These are phyloP conservation scores for Candida caryicola DNA, from an alignment of 805 yeast species.

Conservation along the genomic window DNA sequence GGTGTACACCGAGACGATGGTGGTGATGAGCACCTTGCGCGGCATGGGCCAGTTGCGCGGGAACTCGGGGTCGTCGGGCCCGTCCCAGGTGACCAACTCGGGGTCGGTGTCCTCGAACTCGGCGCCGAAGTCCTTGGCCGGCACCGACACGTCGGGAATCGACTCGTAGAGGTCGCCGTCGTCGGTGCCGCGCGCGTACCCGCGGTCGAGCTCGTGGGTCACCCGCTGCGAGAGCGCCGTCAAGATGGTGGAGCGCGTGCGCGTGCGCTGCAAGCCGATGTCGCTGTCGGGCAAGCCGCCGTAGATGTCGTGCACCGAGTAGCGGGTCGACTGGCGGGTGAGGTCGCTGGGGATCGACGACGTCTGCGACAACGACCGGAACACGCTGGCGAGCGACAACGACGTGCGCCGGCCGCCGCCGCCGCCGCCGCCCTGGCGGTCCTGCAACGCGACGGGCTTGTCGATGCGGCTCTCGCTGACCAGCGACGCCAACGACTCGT, in stretches of 20 bases:
- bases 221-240: slow-evolving; percentile 7
- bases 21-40: slow-evolving; percentile 21
- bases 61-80: slow-evolving; percentile 28
- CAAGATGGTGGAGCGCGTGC: slow-evolving; percentile 27
- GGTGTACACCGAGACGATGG: slow-evolving; percentile 34
- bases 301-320: slow-evolving; percentile 26
- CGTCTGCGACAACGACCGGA: neutral
- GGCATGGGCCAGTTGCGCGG: slow-evolving; percentile 34
- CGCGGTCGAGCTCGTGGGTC: neutral
- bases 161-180: slow-evolving; percentile 12
- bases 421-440: neutral
- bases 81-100: slow-evolving; percentile 36
- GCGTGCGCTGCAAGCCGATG: slow-evolving; percentile 25
- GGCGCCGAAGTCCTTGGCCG: slow-evolving; percentile 28
- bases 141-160: slow-evolving; percentile 21
- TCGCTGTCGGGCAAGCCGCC: slow-evolving; percentile 26
- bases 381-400: neutral
- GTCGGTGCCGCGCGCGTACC: slow-evolving; percentile 11
- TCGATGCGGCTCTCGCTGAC: neutral
- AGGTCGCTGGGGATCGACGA: slow-evolving; percentile 1
- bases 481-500: neutral
- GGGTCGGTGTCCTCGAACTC: slow-evolving; percentile 35
- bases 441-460: slow-evolving; percentile 1
- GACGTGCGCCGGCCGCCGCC: neutral
- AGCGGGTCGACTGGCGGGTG: slow-evolving; percentile 2